These are phyloP conservation scores for Fonsecaea nubica DNA, from an alignment of 2,329 filamentous ascomycete species.

Conservation along the genomic window DNA sequence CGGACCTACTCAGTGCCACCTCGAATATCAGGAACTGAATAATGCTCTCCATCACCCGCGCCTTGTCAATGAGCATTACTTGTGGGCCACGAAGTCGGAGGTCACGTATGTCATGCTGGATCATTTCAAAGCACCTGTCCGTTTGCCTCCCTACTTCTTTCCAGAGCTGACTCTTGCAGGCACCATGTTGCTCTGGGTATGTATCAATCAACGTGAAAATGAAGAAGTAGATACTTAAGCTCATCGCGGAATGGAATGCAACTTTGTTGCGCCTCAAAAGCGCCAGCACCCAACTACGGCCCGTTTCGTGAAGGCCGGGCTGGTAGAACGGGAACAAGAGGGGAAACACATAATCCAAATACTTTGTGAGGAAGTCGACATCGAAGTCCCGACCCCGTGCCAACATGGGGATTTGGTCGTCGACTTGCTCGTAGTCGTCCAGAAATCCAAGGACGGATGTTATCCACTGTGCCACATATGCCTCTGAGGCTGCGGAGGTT, in stretches of 20 bases:
- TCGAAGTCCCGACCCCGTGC: constrained; percentile 29
- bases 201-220: constrained; percentile 45
- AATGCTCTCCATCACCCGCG: constrained; percentile 45
- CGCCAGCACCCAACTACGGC: constrained; percentile 66
- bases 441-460: constrained; percentile 13
- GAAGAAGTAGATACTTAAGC: constrained; percentile 64
- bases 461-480: neutral
- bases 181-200: constrained; percentile 11
- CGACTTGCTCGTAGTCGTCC: constrained; percentile 21
- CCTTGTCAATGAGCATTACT: constrained; percentile 34
- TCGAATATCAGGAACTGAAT: constrained; percentile 47
- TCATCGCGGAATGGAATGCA: constrained; percentile 64
- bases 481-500: neutral
- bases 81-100: constrained; percentile 21
- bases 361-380: constrained; percentile 59
- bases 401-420: constrained; percentile 23
- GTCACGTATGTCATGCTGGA: constrained; percentile 38
- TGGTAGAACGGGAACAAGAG: constrained; percentile 69
- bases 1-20: constrained; percentile 39
- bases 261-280: constrained; percentile 59
- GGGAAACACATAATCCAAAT: constrained; percentile 68
- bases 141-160: constrained; percentile 23
- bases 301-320: constrained; percentile 61
- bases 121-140: constrained; percentile 28
- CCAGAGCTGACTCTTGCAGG: constrained; percentile 17